A percentile compares a stretch with the other conserved stretches of the same genome.
Conservation (phyloP, 2,329 filamentous ascomycete genomes). For the Aspergillus sp. region DNA sequence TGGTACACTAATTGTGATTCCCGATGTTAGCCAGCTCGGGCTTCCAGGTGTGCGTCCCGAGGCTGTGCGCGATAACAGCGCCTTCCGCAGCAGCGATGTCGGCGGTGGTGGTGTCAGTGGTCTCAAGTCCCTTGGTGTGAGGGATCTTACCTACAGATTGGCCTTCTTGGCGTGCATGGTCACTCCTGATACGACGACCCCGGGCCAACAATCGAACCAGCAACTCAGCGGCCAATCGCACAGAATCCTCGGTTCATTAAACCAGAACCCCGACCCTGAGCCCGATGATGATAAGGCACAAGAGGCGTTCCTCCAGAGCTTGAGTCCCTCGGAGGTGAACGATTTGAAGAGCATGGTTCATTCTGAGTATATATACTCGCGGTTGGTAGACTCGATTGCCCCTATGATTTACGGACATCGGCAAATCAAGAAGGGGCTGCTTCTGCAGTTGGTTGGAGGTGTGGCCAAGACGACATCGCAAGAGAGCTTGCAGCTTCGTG, state of each 20-base stretch:
- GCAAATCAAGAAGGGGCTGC: constrained; percentile 94
- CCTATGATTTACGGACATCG: constrained; percentile 98
- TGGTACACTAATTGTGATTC: constrained; percentile 92
- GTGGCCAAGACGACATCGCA: constrained; percentile 82
- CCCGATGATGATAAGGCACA: constrained; percentile 84
- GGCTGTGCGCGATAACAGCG: constrained; percentile 80
- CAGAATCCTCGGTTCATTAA: constrained; percentile 84
- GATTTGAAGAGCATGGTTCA: constrained; percentile 94
- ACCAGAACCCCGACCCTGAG: constrained; percentile 71
- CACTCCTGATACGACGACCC: constrained; percentile 80
- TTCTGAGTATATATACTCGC: constrained; percentile 90
- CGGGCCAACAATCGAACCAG: constrained; percentile 73
- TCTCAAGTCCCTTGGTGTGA: constrained; percentile 88
- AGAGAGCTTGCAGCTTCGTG: constrained; percentile 93
- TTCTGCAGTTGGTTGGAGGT: constrained; percentile 95
- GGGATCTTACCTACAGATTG: constrained; percentile 91
- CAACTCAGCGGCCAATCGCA: constrained; percentile 72
- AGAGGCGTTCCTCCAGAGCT: constrained; percentile 80
- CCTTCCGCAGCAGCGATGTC: constrained; percentile 75
- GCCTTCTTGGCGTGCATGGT: constrained; percentile 99
- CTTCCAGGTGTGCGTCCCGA: constrained; percentile 84
- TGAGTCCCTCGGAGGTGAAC: constrained; percentile 85
- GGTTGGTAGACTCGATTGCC: constrained; percentile 89
- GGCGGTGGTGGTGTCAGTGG: constrained; percentile 85
- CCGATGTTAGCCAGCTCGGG: constrained; percentile 92